Evolutionary conservation across 768 basidiomycete species (phyloP), one percentile per base, ranked within the genome.

Genomic region (Crassisporium funariophilum): DNA sequence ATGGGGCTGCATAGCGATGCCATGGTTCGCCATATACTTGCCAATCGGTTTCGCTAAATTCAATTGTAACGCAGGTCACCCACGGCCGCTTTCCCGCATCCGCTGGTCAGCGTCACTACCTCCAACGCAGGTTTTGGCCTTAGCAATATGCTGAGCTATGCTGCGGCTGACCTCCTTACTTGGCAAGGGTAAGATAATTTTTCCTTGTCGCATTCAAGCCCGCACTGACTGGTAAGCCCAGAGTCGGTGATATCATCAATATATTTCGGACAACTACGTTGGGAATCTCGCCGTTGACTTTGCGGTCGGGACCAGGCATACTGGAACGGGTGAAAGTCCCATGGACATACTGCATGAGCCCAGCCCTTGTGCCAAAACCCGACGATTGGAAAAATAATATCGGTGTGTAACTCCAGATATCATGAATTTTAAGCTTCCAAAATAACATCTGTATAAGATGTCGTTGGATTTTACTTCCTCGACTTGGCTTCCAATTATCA

Each of bases 401-500:
- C 31, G 82, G 81, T 81, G 44, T 31, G 66, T 46, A 4, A 31
- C 29, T 31, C 2, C 8, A 16, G 41, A 33, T 7, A 41, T 11
- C 10, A 29, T n/a, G 3, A 22, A 7, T 40, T 4, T 19, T 17
- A 35, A 4, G 8, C 20, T 16, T 11, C 41, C 7, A 39, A 27
- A 31, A 25, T 27, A 10, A 37, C 33, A 3, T 34, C 5, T 17
- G 22, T 15, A 22, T 6, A 39, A 82, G 82, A 85, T 57, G 69
- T 84, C n/a, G 74, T 78, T 6, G 83, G 83, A 2, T 85, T 83
- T 54, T 83, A 82, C 56, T 85, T 84, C 60, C 67, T 83, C 4
- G 78, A 82, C 51, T 62, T 78, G 19, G 77, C 72, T 1, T 68
- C 70, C 2, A 66, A 56, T n/a, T 83, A 78, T 54, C 61, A 62